Base-by-base conservation (phyloP, 1,139 yeast genomes). In the Suhomyces atakaporum region DNA sequence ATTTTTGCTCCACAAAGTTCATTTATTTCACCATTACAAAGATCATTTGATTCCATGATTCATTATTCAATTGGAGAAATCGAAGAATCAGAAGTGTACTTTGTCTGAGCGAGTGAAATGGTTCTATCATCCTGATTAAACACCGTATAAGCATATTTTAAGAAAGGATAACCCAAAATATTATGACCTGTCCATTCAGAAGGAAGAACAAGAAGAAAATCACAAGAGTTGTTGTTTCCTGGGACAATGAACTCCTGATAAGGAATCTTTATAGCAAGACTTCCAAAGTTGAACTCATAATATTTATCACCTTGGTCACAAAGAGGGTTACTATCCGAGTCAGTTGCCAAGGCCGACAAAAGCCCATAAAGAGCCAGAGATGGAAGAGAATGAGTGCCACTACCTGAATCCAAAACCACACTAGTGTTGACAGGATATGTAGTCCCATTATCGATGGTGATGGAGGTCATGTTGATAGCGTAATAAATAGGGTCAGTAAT, bases 141-240 rank as follows among this genome's bases (percentile, higher is more conserved):
- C 25, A 55, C 54, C 23, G 54, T 45, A 40, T 60, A 59, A 4
- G 62, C 60, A 25, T 41, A 43, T 46, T 63, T 51, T 48, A 62
- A 56, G 38, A 61, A 58, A 39, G 54, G 52, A 31, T 54, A 62
- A 18, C 66, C 67, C 36, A 60, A 50, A n/a, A 18, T 35, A 18
- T 18, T 18, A 5, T 6, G 7, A 18, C 8, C 8, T 5, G 8
- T 6, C 20, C 5, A 18, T 18, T 18, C 20, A 18, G 20, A 18
- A 18, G 20, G 20, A 6, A 18, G 8, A 18, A 18, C 8, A 18
- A 18, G 8, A 18, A 18, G 20, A 8, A 6, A 5, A 6, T 5
- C 20, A 18, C 20, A 18, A 8, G 20, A 5, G 7, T 5, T 18
- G 20, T 8, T 18, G 8, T 18, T 18, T 6, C 5, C 20, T 8